Base-by-base conservation (phyloP, 495 filamentous ascomycete species). In the Glonium stellatum region DNA sequence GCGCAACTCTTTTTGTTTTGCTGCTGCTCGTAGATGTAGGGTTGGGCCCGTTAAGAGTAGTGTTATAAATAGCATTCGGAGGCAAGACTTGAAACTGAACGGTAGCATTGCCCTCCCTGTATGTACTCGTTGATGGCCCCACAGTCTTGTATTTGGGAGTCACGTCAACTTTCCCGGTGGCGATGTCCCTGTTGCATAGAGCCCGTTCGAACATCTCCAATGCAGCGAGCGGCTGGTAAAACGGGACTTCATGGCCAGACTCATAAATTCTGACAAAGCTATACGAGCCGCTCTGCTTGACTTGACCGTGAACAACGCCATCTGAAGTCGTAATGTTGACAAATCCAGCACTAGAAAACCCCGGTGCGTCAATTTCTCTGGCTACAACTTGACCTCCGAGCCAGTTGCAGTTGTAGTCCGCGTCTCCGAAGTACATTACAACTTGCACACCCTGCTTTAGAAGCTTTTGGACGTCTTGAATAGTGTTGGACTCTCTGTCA, bases 231-330 rank as follows among this genome's bases (percentile, higher is more conserved):
- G 86, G 86, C 67, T 87, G 84, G 64, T 89, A 88, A 39, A 85
- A 82, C 1, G 87, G 86, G 10, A 88, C 81, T 54, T 83, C 79
- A 65, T 91, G 87, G 0, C 87, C 87, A 11, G 64, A 59, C 52
- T 67, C 64, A 49, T 63, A 67, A 51, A 67, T 67, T 84, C 82
- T 63, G 27, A 80, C 78, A 69, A 89, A 91, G 34, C 83, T 83
- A 60, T 88, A 84, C 68, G 84, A 82, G 21, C 81, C 85, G 56
- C 79, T 79, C 63, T 89, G 84, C 10, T 84, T 79, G 23, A 87
- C 83, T 48, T 83, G 81, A 4, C 87, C 87, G 57, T 84, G 81
- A 9, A 80, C 76, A 25, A 84, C 68, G 15, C 70, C 73, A 65
- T 85, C 82, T 8, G 64, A 63, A n/a, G 82, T 83, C 3, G 64